Conservation (phyloP, 768 basidiomycete genomes). For the Suillus occidentalis region DNA sequence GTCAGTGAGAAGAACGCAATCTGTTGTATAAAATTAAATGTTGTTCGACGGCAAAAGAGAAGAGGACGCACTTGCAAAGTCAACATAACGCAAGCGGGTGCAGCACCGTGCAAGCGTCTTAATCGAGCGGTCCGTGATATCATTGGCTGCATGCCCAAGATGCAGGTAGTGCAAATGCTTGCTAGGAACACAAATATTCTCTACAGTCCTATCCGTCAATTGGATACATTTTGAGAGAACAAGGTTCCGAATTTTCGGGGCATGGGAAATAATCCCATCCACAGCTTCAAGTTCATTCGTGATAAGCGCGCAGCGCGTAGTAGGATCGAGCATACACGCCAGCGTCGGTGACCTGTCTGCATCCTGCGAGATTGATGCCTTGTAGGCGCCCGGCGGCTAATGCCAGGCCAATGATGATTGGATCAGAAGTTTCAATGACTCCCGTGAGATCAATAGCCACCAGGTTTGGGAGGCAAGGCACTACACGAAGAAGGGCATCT, state of each 20-base stretch:
- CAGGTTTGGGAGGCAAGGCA: conserved; percentile 72
- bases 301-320: conserved; percentile 74
- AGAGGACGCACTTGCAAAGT: conserved; percentile 80
- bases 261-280: conserved; percentile 77
- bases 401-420: conserved; percentile 71
- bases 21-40: conserved; percentile 38
- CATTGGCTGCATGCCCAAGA: conserved; percentile 81
- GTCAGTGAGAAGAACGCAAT: conserved; percentile 86
- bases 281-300: conserved; percentile 86
- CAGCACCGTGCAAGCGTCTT: conserved; percentile 81
- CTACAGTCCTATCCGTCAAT: conserved; percentile 80
- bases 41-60: neutral
- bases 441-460: conserved; percentile 85
- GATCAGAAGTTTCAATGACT: conserved; percentile 65
- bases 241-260: conserved; percentile 82
- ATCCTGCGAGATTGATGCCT: conserved; percentile 88
- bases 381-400: conserved; percentile 72
- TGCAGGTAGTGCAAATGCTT: conserved; percentile 93
- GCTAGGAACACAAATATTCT: conserved; percentile 84
- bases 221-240: conserved; percentile 82
- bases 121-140: conserved; percentile 87
- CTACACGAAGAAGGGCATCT: conserved; percentile 58
- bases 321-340: conserved; percentile 76
- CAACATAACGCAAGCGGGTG: conserved; percentile 89
- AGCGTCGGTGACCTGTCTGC: conserved; percentile 74